phyloP scores from a whole-genome alignment of 2,329 filamentous ascomycete genomes.

The Penicillium sp. region DNA sequence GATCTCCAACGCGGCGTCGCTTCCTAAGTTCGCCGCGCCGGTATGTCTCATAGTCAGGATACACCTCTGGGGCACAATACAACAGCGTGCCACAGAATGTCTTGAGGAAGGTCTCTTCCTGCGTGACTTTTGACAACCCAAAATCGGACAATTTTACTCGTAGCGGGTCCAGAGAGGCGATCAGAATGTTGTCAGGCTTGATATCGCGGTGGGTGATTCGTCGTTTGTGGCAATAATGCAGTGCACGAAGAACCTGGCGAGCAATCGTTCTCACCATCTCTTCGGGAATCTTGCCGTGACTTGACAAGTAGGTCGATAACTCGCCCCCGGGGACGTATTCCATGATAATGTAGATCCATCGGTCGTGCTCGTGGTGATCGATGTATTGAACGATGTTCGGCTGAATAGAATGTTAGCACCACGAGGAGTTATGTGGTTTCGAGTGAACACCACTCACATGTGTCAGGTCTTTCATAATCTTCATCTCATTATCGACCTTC shows the following conservation, averaged over 20 bases:
- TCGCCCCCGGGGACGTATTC: conserved; percentile 84
- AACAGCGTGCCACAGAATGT: conserved; percentile 95
- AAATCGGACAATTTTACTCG: conserved; percentile 93
- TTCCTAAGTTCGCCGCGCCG: conserved; percentile 61
- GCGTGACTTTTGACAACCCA: conserved; percentile 90
- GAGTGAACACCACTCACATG: conserved; percentile 63
- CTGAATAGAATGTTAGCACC: conserved; percentile 42
- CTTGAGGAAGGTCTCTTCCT: conserved; percentile 86
- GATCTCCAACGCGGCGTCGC: conserved; percentile 55
- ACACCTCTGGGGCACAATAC: conserved; percentile 96
- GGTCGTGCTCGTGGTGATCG: conserved; percentile 79
- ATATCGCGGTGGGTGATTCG: conserved; percentile 98
- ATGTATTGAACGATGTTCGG: conserved; percentile 89
- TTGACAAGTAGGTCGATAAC: conserved; percentile 68
- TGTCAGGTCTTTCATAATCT: conserved; percentile 81
- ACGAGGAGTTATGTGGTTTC: not conserved
- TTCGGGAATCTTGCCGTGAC: conserved; percentile 65
- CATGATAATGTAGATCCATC: conserved; percentile 94
- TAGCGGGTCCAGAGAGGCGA: conserved; percentile 69
- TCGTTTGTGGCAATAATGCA: conserved; percentile 80
- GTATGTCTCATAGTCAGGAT: conserved; percentile 73
- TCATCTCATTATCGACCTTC: conserved; percentile 95
- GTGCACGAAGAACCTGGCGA: conserved; percentile 66
- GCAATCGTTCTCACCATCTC: conserved; percentile 68
- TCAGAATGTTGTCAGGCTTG: conserved; percentile 96